phyloP scores from a whole-genome alignment of 2,329 filamentous ascomycete species.

The Biscogniauxia sp. region DNA sequence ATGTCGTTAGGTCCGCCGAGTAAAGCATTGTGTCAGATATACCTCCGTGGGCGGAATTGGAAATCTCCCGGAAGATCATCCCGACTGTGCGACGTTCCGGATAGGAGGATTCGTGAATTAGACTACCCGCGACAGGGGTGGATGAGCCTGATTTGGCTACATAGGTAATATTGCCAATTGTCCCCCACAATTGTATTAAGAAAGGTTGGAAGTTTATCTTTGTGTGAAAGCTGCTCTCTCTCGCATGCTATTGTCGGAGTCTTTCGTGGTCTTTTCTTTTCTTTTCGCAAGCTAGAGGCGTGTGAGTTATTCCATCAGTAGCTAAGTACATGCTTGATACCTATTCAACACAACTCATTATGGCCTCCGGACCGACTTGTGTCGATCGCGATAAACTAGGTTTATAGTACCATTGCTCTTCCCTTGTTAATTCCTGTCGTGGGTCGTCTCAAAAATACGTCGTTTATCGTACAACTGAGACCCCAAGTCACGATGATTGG shows the following conservation, averaged over 20 bases:
- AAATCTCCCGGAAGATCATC: constrained; percentile 27
- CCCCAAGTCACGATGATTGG: background rate
- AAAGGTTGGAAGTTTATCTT: constrained; percentile 2
- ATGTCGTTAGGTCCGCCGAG: background rate
- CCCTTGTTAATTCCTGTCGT: background rate
- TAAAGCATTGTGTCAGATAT: constrained; percentile 3
- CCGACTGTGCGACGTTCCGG: constrained; percentile 25
- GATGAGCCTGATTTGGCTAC: constrained; percentile 27
- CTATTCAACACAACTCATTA: background rate
- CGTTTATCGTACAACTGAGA: background rate
- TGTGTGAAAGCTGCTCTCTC: constrained; percentile 4
- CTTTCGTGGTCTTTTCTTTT: too few species aligned
- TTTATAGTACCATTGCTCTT: background rate
- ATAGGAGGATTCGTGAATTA: constrained; percentile 19
- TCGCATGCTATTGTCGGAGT: background rate
- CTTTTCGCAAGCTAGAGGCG: background rate
- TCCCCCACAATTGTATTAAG: constrained; percentile 19
- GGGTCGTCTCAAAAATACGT: background rate
- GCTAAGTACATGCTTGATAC: background rate
- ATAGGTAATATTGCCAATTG: constrained; percentile 12
- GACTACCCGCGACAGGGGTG: constrained; percentile 20
- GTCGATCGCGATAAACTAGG: background rate
- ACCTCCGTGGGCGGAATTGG: constrained; percentile 30
- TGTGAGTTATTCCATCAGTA: background rate
- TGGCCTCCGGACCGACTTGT: background rate